These are phyloP conservation scores for Kodamaea anthophila DNA, from an alignment of 1,139 yeast genomes.

Conservation along the genomic window DNA sequence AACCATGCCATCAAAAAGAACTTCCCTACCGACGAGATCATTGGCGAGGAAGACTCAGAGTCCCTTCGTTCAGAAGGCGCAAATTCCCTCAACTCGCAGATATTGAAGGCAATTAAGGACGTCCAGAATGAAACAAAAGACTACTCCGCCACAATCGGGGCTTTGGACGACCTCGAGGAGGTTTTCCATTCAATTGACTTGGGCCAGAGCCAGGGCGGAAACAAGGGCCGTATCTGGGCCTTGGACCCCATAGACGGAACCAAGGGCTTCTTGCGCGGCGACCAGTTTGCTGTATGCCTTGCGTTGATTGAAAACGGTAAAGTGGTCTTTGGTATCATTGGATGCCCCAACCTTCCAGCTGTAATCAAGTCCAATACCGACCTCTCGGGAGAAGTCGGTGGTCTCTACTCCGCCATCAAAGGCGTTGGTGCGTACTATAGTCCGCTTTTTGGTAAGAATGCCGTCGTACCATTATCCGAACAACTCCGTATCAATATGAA, in stretches of 20 bases:
- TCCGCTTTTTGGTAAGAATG: conserved; percentile 29
- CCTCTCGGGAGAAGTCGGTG: conserved; percentile 46
- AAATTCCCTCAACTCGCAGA: conserved; percentile 30
- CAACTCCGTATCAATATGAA: conserved; percentile 39
- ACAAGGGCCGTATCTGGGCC: conserved; percentile 86
- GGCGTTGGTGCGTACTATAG: conserved; percentile 68
- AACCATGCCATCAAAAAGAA: conserved; percentile 73
- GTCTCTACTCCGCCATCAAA: conserved; percentile 69
- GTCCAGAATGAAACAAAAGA: conserved; percentile 34
- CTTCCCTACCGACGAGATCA: conserved; percentile 80
- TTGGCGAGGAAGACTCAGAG: conserved; percentile 89
- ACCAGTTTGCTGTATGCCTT: conserved; percentile 93
- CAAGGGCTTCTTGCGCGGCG: conserved; percentile 91
- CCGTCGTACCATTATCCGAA: conserved; percentile 31
- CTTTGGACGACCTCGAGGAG: conserved; percentile 38
- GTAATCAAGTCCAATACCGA: conserved; percentile 35
- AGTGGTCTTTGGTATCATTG: conserved; percentile 86
- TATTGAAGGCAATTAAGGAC: conserved; percentile 43
- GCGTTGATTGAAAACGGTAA: conserved; percentile 82
- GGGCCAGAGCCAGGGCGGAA: conserved; percentile 76
- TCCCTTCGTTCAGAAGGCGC: conserved; percentile 45
- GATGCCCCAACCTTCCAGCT: conserved; percentile 85
- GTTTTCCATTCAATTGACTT: conserved; percentile 65
- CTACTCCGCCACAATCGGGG: conserved; percentile 28
- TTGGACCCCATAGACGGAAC: conserved; percentile 98